phyloP scores from a whole-genome alignment of 768 basidiomycete genomes.

The Ramaria sp. region DNA sequence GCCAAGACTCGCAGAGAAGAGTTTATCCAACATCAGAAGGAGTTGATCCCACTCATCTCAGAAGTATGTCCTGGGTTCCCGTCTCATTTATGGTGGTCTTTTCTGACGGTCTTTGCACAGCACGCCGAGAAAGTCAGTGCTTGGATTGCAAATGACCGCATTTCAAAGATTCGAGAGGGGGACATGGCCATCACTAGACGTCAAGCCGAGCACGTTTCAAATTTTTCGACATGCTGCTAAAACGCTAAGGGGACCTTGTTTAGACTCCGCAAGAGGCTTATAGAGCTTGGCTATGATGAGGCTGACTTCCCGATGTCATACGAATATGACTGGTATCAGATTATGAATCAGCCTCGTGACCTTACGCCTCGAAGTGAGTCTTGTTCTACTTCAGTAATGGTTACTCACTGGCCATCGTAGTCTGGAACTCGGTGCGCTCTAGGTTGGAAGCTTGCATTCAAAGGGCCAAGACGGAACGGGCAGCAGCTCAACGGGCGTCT shows the following conservation, averaged over 20 bases:
- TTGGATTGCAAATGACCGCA: not conserved
- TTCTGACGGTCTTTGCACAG: not conserved
- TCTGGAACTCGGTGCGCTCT: not conserved
- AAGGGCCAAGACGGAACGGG: not conserved
- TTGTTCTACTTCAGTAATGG: not conserved
- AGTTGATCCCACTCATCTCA: not conserved
- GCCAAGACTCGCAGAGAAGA: not conserved
- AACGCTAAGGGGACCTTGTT: not conserved
- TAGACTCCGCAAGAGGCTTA: not conserved
- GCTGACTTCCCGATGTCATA: not conserved
- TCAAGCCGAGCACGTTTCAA: not conserved
- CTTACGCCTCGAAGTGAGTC: constrained; percentile 5
- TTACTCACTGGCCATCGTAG: not conserved
- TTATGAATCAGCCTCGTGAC: constrained; percentile 4
- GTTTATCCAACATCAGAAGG: not conserved
- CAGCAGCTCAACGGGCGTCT: not conserved
- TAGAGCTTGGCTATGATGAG: not conserved
- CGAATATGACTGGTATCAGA: not conserved
- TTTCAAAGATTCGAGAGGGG: not conserved
- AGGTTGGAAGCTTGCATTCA: constrained; percentile 1
- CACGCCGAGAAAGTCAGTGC: not conserved
- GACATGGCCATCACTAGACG: not conserved
- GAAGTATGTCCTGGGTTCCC: not conserved
- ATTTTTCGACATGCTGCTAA: not conserved
- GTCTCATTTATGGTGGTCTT: not conserved